Percentiles rank a stretch among this genome's conserved stretches.
phyloP scores from a whole-genome alignment of 2,329 filamentous ascomycete genomes.

The Gyromitra esculenta region DNA sequence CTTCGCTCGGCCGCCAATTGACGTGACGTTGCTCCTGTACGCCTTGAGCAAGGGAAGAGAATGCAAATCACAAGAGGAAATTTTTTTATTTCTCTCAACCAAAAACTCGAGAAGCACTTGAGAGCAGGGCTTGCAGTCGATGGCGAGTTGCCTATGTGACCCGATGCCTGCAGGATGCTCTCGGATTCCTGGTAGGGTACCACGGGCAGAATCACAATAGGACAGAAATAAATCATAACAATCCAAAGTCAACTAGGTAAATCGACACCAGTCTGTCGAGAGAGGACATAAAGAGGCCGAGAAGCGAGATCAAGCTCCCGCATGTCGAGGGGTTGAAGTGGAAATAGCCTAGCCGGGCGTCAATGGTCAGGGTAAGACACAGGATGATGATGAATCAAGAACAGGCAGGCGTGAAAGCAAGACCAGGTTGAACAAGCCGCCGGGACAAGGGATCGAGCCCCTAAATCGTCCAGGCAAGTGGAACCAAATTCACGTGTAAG shows the following conservation, averaged over 20 bases:
- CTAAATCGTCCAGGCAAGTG: constrained; percentile 25
- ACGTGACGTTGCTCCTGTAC: constrained; percentile 28
- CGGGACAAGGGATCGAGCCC: constrained; percentile 29
- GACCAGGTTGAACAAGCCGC: constrained; percentile 28
- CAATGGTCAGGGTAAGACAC: constrained; percentile 10
- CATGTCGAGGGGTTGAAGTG: constrained; percentile 18
- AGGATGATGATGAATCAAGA: constrained; percentile 30
- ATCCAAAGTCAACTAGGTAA: constrained; percentile 16
- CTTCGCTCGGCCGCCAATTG: constrained; percentile 17
- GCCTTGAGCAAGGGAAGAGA: constrained; percentile 13
- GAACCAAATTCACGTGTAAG: constrained; percentile 31
- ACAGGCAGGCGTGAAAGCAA: constrained; percentile 21
- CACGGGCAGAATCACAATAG: constrained; percentile 12
- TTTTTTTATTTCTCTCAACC: constrained; percentile 13
- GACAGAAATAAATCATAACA: constrained; percentile 37
- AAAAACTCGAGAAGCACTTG: constrained; percentile 15
- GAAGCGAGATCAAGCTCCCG: constrained; percentile 28
- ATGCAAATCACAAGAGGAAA: constrained; percentile 15
- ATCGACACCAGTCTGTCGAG: constrained; percentile 8
- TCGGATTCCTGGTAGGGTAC: constrained; percentile 2
- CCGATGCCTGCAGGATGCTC: constrained; percentile 21
- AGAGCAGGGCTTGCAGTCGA: neutral
- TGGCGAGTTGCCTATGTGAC: constrained; percentile 23
- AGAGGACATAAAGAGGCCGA: constrained; percentile 12
- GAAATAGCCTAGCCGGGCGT: constrained; percentile 15